Base-by-base conservation (phyloP, 1,139 yeast species). In the Hyphopichia burtonii region DNA sequence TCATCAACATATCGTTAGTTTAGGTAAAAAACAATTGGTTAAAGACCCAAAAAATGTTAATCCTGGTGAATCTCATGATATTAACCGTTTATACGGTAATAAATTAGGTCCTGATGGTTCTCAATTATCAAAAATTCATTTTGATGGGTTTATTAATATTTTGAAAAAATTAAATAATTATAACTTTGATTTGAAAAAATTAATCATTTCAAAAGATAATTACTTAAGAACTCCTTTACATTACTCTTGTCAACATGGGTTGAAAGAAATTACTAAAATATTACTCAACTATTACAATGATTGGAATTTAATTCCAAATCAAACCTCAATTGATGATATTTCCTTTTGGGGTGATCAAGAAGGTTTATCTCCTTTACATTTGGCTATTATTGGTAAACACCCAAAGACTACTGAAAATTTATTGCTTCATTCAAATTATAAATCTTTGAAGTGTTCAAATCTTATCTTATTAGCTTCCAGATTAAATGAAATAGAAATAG, bases 171-270 rank as follows among this genome's bases (percentile, higher is more conserved):
- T 82, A 27, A 71, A 72, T 50, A 70, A 86, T 31, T 67, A 87
- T 20, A 8, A 20, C 8, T n/a, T n/a, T 40, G 66, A 71, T 17
- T 60, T 85, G 38, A 80, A 80, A 9, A 71, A 74, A 12, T 73
- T 84, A 45, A 68, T 90, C 36, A 65, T 82, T 41, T 82, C 83
- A 35, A 76, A 76, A 38, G 99, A 93, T 59, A 82, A 80, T 47
- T 87, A 89, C 56, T 73, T 73, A 44, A 76, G 97, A 49, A 86
- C 96, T 1, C 96, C 98, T 0, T 68, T 93, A 43, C 98, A 93
- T 64, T 91, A 91, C 61, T 82, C 96, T 14, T 84, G 95, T 1
- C 95, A 88, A 55, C 89, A 83, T 59, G 98, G 98, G 0, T 71
- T 91, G 43, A 80, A 78, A 46, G 79, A 77, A 40, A 80, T 84